A percentile compares a stretch with the other conserved stretches of the same genome.
phyloP scores from a whole-genome alignment of 345 rosid genomes.

The Gossypium ekmanianum region DNA sequence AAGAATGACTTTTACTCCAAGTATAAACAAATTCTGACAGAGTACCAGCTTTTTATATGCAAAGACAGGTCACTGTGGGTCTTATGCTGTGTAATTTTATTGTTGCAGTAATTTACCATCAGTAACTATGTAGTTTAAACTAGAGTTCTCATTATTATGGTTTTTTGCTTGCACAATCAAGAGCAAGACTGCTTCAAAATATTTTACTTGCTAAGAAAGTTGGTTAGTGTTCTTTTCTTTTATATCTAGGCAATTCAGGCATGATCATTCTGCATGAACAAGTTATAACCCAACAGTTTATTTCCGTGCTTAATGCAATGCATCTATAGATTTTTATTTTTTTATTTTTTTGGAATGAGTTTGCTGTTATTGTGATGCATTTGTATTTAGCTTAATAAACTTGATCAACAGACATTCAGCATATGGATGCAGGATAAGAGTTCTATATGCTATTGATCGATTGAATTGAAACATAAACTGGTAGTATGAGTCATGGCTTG shows the following conservation, averaged over 20 bases:
- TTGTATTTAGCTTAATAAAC: neutral
- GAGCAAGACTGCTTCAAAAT: neutral
- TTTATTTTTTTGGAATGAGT: neutral
- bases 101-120: neutral
- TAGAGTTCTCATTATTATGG: no score
- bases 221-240: neutral
- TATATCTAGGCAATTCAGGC: neutral
- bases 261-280: neutral
- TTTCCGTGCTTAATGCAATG: neutral
- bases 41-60: neutral
- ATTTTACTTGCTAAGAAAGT: neutral
- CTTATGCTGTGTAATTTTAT: neutral
- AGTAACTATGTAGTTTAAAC: neutral
- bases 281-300: neutral
- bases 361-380: neutral
- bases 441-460: neutral
- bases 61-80: neutral
- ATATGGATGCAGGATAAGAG: neutral
- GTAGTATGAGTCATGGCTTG: neutral
- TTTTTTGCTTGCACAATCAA: neutral
- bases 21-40: neutral
- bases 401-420: neutral
- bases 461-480: neutral
- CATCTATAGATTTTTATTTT: neutral
- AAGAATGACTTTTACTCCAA: conserved; percentile 4